Percentiles rank a stretch among this genome's conserved stretches.
Conservation (phyloP, 257 asterid genomes). For the Cinchona pubescens region DNA sequence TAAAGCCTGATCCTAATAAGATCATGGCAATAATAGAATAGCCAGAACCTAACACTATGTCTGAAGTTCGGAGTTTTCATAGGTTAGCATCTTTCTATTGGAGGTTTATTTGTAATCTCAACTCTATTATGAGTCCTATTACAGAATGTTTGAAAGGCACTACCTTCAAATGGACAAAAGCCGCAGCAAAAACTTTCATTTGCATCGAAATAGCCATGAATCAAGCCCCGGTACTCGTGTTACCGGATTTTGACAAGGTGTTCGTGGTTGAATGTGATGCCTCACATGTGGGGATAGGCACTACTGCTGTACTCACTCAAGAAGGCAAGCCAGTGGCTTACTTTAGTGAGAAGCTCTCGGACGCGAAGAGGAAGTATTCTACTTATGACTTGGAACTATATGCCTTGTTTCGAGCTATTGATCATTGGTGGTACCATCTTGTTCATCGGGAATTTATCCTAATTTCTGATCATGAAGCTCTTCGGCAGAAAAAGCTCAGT, state of each 20-base stretch:
- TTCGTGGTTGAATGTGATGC: conserved; percentile 17
- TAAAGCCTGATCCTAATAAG: neutral
- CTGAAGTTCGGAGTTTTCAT: neutral
- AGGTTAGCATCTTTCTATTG: neutral
- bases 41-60: neutral
- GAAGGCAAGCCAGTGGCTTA: neutral
- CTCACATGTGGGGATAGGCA: neutral
- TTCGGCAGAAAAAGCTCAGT: neutral
- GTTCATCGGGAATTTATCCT: neutral
- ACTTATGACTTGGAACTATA: conserved; percentile 6
- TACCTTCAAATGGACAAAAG: neutral
- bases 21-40: neutral
- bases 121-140: neutral
- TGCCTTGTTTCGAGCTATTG: neutral
- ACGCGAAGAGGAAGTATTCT: neutral
- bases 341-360: neutral
- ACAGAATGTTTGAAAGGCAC: neutral
- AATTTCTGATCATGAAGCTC: neutral
- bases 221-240: neutral
- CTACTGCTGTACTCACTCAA: neutral
- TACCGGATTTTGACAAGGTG: neutral
- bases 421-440: conserved; percentile 6
- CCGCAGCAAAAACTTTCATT: neutral
- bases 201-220: neutral
- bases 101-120: neutral